Evolutionary conservation across 164 flowering plant species (phyloP).

Genomic region (Pachysandra terminalis): DNA sequence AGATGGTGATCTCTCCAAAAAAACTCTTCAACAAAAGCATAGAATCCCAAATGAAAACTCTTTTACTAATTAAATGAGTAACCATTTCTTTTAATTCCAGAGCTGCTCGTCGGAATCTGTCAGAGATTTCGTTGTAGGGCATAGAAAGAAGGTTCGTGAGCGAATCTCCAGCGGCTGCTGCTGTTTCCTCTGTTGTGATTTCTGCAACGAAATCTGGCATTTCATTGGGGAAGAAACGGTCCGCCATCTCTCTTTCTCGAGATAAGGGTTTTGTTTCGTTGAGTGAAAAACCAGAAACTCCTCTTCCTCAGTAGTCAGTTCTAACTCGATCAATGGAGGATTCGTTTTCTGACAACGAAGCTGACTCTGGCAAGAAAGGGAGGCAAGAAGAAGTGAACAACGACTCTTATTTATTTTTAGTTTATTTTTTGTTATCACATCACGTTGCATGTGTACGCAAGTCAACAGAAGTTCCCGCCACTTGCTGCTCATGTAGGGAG

Average conservation of each 20-base stretch:
- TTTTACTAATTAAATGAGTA: neutral
- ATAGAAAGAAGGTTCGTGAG: conserved; percentile 50
- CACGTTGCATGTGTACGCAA: too few species aligned
- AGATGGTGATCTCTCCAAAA: neutral
- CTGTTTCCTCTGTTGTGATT: neutral
- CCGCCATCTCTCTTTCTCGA: conserved; percentile 43
- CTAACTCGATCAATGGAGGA: too few species aligned
- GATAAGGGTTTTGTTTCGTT: neutral
- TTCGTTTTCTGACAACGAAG: neutral
- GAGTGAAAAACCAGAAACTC: too few species aligned
- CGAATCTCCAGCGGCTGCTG: conserved; percentile 25
- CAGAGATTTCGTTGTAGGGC: conserved; percentile 39
- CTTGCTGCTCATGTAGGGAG: too few species aligned
- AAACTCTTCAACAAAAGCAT: neutral
- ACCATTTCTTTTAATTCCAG: conserved; percentile 57
- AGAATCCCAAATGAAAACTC: neutral
- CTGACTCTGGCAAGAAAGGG: too few species aligned
- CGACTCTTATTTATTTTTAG: too few species aligned
- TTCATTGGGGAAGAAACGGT: conserved; percentile 62
- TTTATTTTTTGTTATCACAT: too few species aligned
- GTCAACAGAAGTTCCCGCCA: too few species aligned
- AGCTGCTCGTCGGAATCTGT: conserved; percentile 40
- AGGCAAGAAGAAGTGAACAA: too few species aligned
- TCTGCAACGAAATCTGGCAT: conserved; percentile 46
- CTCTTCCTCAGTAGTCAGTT: too few species aligned